A percentile compares a stretch with the other conserved stretches of the same genome.
phyloP scores from a whole-genome alignment of 1,284 basidiomycete genomes.

The Dichomitus squalens region DNA sequence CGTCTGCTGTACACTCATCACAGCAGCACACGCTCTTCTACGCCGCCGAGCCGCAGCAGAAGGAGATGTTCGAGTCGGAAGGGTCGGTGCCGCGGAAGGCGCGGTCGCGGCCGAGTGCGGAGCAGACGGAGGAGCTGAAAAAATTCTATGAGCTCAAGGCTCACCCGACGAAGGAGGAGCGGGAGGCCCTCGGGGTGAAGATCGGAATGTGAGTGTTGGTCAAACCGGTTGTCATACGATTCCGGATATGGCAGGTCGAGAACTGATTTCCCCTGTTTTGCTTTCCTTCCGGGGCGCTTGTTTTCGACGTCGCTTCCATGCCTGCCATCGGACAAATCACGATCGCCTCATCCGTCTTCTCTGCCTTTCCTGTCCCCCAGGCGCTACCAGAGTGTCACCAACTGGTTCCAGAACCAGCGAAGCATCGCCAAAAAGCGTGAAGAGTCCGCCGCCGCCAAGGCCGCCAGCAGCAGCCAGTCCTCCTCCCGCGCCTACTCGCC shows the following conservation, averaged over 20 bases:
- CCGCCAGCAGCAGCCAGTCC: constrained; percentile 9
- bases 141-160: constrained; percentile 61
- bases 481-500: constrained; percentile 45
- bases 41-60: constrained; percentile 47
- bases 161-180: constrained; percentile 67
- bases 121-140: constrained; percentile 68
- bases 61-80: constrained; percentile 49
- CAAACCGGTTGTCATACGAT: constrained; percentile 21
- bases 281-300: constrained; percentile 15
- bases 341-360: constrained; percentile 26
- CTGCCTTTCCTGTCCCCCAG: constrained; percentile 36
- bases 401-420: constrained; percentile 85
- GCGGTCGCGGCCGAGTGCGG: constrained; percentile 61
- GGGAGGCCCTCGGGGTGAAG: constrained; percentile 60
- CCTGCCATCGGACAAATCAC: constrained; percentile 17
- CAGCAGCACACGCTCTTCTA: constrained; percentile 45
- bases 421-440: constrained; percentile 70
- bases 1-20: constrained; percentile 24
- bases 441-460: constrained; percentile 28
- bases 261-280: constrained; percentile 21
- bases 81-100: constrained; percentile 50
- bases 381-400: constrained; percentile 76
- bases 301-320: neutral
- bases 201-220: constrained; percentile 67
- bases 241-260: constrained; percentile 12